Evolutionary conservation across 2,329 filamentous ascomycete species (phyloP).

Genomic region (Aspergillus fijiensis): DNA sequence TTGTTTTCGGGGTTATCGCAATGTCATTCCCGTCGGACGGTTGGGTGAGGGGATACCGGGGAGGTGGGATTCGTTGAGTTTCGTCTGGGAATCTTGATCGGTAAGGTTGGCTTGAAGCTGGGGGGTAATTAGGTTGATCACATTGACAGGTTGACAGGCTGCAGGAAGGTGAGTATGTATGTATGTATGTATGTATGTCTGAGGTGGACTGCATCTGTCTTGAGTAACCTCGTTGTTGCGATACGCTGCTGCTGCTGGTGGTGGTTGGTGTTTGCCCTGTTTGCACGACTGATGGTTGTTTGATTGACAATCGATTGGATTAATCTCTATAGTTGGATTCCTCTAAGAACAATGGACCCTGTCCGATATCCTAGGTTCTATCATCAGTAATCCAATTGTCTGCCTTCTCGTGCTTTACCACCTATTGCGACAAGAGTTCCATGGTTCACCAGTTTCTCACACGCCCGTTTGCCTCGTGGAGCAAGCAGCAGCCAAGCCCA

Average conservation of each 20-base stretch:
- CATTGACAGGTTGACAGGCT: not conserved
- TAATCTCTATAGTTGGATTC: not conserved
- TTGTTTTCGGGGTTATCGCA: not conserved
- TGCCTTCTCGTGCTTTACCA: not conserved
- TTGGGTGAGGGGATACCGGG: not conserved
- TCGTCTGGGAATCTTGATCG: not conserved
- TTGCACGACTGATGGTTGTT: slow-evolving; percentile 8
- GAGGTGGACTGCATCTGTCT: not conserved
- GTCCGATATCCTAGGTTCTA: not conserved
- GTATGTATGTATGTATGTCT: not conserved
- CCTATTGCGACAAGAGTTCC: not conserved
- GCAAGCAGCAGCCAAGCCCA: not conserved
- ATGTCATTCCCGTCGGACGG: not conserved
- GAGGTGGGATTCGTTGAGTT: not conserved
- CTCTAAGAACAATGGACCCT: no score
- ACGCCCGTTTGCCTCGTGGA: not conserved
- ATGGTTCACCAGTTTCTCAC: not conserved
- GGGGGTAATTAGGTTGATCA: not conserved
- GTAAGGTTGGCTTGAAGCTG: not conserved
- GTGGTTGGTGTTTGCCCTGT: slow-evolving; percentile 15
- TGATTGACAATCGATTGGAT: not conserved
- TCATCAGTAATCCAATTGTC: not conserved
- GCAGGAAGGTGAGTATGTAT: not conserved
- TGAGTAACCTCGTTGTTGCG: not conserved
- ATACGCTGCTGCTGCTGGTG: not conserved